Conservation (phyloP, 116 monocot species). For the Papilionanthe hybrid region DNA sequence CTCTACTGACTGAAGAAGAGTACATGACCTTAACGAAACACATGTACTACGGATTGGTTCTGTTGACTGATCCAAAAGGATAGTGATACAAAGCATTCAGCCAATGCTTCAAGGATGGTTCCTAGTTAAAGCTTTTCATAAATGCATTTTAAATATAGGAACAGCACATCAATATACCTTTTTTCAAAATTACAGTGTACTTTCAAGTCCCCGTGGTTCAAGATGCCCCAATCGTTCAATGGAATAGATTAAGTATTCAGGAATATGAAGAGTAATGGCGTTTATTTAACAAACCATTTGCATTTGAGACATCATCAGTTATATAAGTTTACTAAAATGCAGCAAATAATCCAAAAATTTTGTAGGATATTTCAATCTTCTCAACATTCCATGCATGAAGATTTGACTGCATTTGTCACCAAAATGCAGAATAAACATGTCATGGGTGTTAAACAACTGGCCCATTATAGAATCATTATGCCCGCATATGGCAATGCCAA, state of each 20-base stretch:
- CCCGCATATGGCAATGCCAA: neutral
- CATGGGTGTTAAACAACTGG: neutral
- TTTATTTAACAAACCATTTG: neutral
- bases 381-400: neutral
- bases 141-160: neutral
- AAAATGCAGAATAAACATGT: neutral
- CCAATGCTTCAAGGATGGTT: neutral
- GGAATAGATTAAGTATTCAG: neutral
- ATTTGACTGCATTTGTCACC: neutral
- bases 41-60: neutral
- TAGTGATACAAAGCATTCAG: neutral
- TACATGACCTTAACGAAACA: neutral
- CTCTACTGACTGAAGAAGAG: neutral
- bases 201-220: neutral
- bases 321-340: neutral
- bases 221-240: neutral
- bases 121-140: neutral
- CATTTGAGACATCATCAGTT: neutral
- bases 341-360: neutral
- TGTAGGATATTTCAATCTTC: neutral
- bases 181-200: neutral
- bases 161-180: neutral
- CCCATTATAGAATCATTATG: neutral
- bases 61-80: neutral
- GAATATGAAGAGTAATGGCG: neutral